These are phyloP conservation scores for Penicillium digitatum DNA, from an alignment of 2,329 filamentous ascomycete species.

Conservation along the genomic window DNA sequence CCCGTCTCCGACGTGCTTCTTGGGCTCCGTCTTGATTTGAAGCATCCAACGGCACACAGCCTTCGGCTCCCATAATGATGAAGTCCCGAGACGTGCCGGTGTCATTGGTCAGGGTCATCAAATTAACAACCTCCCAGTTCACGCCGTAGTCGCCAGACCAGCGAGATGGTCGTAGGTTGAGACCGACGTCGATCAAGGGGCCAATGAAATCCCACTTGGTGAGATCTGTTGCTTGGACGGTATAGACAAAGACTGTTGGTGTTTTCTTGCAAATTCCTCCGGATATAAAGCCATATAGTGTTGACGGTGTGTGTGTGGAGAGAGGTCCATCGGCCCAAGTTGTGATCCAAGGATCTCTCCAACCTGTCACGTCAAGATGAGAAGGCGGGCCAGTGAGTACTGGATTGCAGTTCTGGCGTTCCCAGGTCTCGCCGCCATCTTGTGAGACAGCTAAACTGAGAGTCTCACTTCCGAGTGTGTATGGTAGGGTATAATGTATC, in stretches of 20 bases:
- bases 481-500: constrained; percentile 41
- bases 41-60: constrained; percentile 26
- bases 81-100: constrained; percentile 35
- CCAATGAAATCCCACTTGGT: constrained; percentile 47
- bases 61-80: constrained; percentile 48
- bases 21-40: neutral
- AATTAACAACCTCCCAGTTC: constrained; percentile 52
- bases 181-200: constrained; percentile 40
- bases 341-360: constrained; percentile 42
- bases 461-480: constrained; percentile 36
- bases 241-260: constrained; percentile 49
- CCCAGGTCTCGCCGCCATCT: constrained; percentile 40
- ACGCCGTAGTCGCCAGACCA: constrained; percentile 51
- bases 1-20: constrained; percentile 20
- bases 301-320: constrained; percentile 8
- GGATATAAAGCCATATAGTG: constrained; percentile 48
- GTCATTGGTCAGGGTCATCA: constrained; percentile 41
- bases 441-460: constrained; percentile 39
- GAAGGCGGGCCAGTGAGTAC: constrained; percentile 36
- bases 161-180: constrained; percentile 39
- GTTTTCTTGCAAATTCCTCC: constrained; percentile 44
- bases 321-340: constrained; percentile 12
- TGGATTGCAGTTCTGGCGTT: constrained; percentile 36
- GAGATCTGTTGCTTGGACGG: constrained; percentile 40
- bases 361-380: constrained; percentile 39